Percentiles rank a stretch among this genome's conserved stretches.
These are phyloP conservation scores for Fraxinus quadrangulata DNA, from an alignment of 257 asterid genomes.

Conservation along the genomic window DNA sequence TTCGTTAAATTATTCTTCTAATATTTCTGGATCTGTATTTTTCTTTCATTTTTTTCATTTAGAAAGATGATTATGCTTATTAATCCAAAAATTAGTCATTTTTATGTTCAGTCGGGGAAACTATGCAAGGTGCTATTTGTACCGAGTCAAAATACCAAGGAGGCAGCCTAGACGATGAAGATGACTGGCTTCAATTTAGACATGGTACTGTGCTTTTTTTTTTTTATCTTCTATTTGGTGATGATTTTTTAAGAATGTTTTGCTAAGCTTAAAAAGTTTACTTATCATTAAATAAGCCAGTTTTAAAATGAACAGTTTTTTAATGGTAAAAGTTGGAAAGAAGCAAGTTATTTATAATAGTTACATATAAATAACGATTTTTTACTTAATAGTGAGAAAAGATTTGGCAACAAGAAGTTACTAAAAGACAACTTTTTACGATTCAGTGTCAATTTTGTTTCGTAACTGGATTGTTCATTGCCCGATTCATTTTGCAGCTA, in stretches of 20 bases:
- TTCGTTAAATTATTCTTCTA: not conserved
- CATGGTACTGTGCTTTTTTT: constrained; percentile 44
- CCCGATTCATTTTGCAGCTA: constrained; percentile 44
- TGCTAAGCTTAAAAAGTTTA: not conserved
- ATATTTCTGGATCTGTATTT: not conserved
- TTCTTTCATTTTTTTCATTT: not conserved
- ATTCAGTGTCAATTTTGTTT: not conserved
- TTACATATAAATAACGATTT: too few relatives aligned
- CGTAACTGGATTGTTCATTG: not conserved
- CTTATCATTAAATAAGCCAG: not conserved
- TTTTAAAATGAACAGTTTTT: too few relatives aligned
- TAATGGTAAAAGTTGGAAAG: not conserved
- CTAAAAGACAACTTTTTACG: not conserved
- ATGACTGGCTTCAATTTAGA: constrained; percentile 70
- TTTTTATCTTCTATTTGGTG: not conserved
- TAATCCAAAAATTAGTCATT: not conserved
- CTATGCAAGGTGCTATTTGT: constrained; percentile 52
- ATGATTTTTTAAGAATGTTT: constrained; percentile 2
- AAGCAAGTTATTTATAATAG: not conserved
- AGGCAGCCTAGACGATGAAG: constrained; percentile 67
- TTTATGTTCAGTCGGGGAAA: constrained; percentile 64
- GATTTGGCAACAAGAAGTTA: not conserved
- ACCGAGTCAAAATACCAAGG: constrained; percentile 62
- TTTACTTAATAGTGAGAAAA: not conserved
- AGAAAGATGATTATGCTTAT: not conserved